Evolutionary conservation across 2,329 filamentous ascomycete species (phyloP), one percentile per base, ranked within the genome.

Genomic region (Ophiostoma quercus): DNA sequence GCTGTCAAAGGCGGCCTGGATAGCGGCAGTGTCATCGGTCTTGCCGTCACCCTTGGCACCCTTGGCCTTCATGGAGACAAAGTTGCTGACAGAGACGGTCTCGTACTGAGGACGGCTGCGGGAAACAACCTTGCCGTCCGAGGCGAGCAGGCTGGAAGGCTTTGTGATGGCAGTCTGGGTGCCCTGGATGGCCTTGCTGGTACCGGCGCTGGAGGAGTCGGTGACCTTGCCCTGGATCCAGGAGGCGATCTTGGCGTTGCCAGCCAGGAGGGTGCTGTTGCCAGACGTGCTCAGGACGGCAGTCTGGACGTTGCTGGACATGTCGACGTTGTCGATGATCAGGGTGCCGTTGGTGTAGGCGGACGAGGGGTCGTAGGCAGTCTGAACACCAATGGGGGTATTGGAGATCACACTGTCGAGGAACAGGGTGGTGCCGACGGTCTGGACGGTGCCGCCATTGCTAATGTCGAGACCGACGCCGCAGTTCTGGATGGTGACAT

Each of bases 61-160:
- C 67, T 85, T 84, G 66, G 87, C 83, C 82, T 94, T 96, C 81
- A 95, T 90, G 74, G 91, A 94, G 75, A 96, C 80, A 76, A 99
- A 97, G 43, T 85, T 85, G 71, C 83, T 84, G n/a, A 84, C 85
- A 2, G 88, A 79, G 2, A 92, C 80, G 60, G 82, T 81, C 77
- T 91, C 87, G 77, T 98, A 99, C 78, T 97, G 92, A 16, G 95
- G 95, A 84, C 95, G 96, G 78, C 88, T 90, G 74, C 91, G 90
- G 73, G 92, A 90, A 77, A 94, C 93, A 75, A 97, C 83, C 51
- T 86, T 88, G 73, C 91, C 92, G 32, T 83, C 79, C 66, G 77
- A 77, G 73, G 87, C 83, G 54, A 94, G 83, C 19, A 98, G 88
- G 32, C 79, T 81, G 14, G 82, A 79, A 7, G 93, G 91, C 81